phyloP scores from a whole-genome alignment of 768 basidiomycete genomes.

The Mycena rosella region DNA sequence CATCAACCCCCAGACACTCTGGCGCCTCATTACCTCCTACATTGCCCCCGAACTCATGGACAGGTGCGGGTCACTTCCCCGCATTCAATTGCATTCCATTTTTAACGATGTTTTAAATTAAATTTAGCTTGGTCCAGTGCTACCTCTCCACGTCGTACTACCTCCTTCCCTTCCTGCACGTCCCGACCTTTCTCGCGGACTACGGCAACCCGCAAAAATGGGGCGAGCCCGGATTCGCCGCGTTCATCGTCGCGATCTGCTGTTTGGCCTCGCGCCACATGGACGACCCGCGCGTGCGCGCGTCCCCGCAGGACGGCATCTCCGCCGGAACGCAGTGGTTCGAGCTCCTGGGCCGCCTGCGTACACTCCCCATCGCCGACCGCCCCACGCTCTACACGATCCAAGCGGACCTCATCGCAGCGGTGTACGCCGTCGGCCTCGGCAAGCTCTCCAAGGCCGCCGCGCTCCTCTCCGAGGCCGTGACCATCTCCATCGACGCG shows the following conservation, averaged over 20 bases:
- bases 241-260: conserved; percentile 94
- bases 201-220: conserved; percentile 96
- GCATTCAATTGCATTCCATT: no score
- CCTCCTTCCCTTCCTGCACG: conserved; percentile 91
- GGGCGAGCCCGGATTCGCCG: conserved; percentile 95
- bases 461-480: conserved; percentile 79
- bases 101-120: no score
- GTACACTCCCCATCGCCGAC: conserved; percentile 91
- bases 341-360: conserved; percentile 86
- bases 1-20: conserved; percentile 87
- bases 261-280: conserved; percentile 93
- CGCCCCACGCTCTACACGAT: conserved; percentile 93
- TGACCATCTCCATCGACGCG: conserved; percentile 70
- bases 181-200: conserved; percentile 92
- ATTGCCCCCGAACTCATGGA: conserved; percentile 95
- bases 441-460: conserved; percentile 92
- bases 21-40: conserved; percentile 88
- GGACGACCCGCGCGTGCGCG: conserved; percentile 90
- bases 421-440: conserved; percentile 91
- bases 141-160: conserved; percentile 95
- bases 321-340: conserved; percentile 94
- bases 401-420: conserved; percentile 92
- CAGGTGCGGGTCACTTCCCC: conserved; percentile 78
- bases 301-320: conserved; percentile 85
- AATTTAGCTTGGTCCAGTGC: conserved; percentile 78